Evolutionary conservation across 1,284 basidiomycete species (phyloP).

Genomic region (Pseudozyma hubeiensis): DNA sequence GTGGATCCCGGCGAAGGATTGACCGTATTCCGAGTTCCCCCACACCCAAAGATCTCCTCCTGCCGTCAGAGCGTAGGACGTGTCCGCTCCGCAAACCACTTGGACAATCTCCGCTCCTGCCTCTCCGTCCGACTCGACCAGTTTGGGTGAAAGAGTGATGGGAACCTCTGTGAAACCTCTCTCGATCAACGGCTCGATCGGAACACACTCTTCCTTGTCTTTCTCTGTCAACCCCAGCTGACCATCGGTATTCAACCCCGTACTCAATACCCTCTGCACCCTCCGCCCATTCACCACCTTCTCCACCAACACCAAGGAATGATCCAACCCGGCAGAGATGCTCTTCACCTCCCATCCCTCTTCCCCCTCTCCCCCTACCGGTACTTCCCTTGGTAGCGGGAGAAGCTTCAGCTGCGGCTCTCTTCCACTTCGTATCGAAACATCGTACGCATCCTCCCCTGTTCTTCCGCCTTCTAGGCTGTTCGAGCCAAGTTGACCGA

Average conservation of each 20-base stretch:
- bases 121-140: background rate
- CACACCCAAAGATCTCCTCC: slow-evolving; percentile 40
- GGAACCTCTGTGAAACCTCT: slow-evolving; percentile 1
- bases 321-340: slow-evolving; percentile 26
- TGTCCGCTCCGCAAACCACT: slow-evolving; percentile 52
- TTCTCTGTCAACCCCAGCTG: slow-evolving; percentile 39
- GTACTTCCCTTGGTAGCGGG: slow-evolving; percentile 17
- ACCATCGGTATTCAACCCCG: slow-evolving; percentile 57
- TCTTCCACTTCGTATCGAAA: background rate
- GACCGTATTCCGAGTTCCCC: slow-evolving; percentile 62
- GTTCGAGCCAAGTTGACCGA: slow-evolving; percentile 34
- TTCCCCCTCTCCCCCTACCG: background rate
- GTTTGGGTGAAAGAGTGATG: slow-evolving; percentile 3
- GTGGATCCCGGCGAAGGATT: slow-evolving; percentile 25
- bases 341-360: slow-evolving; percentile 15
- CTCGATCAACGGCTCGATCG: slow-evolving; percentile 20
- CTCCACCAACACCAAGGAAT: slow-evolving; percentile 24
- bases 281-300: slow-evolving; percentile 4
- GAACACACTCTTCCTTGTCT: background rate
- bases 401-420: slow-evolving; percentile 18
- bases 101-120: background rate
- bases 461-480: background rate
- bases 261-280: slow-evolving; percentile 9
- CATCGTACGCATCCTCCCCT: slow-evolving; percentile 26
- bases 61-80: slow-evolving; percentile 32